Conservation (phyloP, 306 rosid genomes). For the Sindora glabra region DNA sequence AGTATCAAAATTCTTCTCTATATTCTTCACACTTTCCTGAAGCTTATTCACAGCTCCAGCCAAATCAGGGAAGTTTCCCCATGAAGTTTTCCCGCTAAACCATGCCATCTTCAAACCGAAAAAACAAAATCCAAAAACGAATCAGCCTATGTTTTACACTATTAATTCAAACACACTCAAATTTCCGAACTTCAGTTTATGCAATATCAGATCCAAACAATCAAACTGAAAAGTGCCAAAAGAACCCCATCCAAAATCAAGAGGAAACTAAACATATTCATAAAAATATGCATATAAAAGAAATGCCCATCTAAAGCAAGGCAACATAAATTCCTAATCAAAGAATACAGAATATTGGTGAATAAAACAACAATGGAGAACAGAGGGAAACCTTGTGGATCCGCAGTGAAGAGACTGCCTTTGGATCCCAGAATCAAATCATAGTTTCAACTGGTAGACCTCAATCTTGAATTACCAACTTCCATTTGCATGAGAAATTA, state of each 20-base stretch:
- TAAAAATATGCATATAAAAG: neutral
- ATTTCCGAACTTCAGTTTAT: neutral
- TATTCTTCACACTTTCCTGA: slow-evolving; percentile 97
- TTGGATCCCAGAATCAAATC: slow-evolving; percentile 36
- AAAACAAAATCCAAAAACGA: slow-evolving; percentile 22
- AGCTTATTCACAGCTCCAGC: slow-evolving; percentile 97
- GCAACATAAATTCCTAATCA: no score
- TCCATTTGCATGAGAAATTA: neutral
- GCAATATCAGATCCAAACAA: slow-evolving; percentile 19
- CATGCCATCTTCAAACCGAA: slow-evolving; percentile 71
- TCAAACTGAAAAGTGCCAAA: neutral
- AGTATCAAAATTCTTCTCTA: slow-evolving; percentile 89
- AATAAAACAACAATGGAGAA: neutral
- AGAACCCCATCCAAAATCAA: neutral
- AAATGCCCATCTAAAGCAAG: no score
- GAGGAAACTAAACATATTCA: neutral
- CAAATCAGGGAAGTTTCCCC: slow-evolving; percentile 93
- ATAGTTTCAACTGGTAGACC: slow-evolving; percentile 23
- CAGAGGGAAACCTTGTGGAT: slow-evolving; percentile 12
- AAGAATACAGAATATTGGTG: neutral
- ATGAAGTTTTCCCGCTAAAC: slow-evolving; percentile 70
- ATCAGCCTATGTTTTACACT: slow-evolving; percentile 15
- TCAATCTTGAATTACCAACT: neutral
- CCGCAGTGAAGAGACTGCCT: slow-evolving; percentile 16
- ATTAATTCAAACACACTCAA: slow-evolving; percentile 21